Conservation (phyloP, 78 protist species). For the Dictyostelium firmibasis region DNA sequence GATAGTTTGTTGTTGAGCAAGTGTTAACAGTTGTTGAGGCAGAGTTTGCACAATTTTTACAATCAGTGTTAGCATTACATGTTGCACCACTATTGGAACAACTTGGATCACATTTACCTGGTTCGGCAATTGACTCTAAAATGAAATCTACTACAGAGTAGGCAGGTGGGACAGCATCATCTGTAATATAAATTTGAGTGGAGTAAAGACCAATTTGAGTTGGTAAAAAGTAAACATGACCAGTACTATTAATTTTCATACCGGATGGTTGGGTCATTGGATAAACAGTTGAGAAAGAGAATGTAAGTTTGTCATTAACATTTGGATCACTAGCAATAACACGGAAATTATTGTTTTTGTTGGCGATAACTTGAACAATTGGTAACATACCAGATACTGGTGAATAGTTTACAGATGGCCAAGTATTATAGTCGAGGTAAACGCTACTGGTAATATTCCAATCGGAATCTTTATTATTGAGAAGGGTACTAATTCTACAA, state of each 20-base stretch:
- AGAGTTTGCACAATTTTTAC: neutral
- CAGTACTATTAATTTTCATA: neutral
- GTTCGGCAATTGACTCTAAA: neutral
- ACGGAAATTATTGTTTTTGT: neutral
- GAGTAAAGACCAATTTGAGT: neutral
- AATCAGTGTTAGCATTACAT: neutral
- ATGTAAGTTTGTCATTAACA: neutral
- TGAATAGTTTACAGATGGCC: neutral
- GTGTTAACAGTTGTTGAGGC: neutral
- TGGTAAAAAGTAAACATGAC: neutral
- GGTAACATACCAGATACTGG: conserved; percentile 8
- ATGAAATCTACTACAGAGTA: neutral
- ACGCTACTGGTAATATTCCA: neutral
- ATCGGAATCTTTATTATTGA: conserved; percentile 2
- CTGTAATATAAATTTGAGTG: neutral
- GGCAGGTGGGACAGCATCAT: neutral
- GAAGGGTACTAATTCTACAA: conserved; percentile 19
- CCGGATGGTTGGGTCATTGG: conserved; percentile 3
- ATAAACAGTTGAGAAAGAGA: neutral
- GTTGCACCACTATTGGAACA: neutral
- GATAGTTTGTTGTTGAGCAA: neutral
- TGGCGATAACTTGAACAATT: neutral
- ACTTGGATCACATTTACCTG: neutral
- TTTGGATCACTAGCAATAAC: neutral
- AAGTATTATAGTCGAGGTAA: neutral